Conservation (phyloP, 1,284 basidiomycete genomes). For the Austroboletus novae-zelandiae region DNA sequence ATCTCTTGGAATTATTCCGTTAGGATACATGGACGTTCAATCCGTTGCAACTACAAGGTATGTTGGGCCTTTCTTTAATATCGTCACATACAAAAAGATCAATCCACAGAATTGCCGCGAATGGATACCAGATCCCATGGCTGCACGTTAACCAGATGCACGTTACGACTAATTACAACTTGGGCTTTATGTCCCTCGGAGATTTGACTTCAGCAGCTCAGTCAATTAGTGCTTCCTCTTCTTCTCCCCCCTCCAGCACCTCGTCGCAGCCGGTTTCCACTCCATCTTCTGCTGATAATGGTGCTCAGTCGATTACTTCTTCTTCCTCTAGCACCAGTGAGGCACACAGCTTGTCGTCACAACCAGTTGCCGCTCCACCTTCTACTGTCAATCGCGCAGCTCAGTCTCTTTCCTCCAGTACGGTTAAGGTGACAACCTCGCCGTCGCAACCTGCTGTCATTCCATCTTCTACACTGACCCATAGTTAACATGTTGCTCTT, state of each 20-base stretch:
- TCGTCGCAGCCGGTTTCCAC: too few species aligned
- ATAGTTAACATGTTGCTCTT: not conserved
- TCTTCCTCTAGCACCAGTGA: too few species aligned
- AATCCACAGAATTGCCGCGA: slow-evolving; percentile 37
- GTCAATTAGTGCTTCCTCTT: slow-evolving; percentile 9
- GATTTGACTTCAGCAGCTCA: slow-evolving; percentile 21
- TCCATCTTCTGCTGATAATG: too few species aligned
- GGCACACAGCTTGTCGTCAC: too few species aligned
- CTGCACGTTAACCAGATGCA: slow-evolving; percentile 46
- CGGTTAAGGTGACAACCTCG: not conserved
- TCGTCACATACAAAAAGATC: not conserved
- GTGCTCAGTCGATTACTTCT: too few species aligned
- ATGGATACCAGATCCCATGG: slow-evolving; percentile 59
- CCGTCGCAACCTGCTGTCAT: not conserved
- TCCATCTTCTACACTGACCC: slow-evolving; percentile 3
- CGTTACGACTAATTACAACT: slow-evolving; percentile 46
- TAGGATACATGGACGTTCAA: slow-evolving; percentile 51
- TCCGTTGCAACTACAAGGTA: slow-evolving; percentile 46
- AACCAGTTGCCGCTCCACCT: too few species aligned
- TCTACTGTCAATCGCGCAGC: too few species aligned
- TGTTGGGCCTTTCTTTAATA: slow-evolving; percentile 5
- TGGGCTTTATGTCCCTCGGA: slow-evolving; percentile 15
- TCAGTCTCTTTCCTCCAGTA: not conserved
- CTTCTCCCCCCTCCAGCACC: not conserved
- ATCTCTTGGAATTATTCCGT: slow-evolving; percentile 55